phyloP scores from a whole-genome alignment of 2,329 filamentous ascomycete genomes.

The Simplicillium sp. region DNA sequence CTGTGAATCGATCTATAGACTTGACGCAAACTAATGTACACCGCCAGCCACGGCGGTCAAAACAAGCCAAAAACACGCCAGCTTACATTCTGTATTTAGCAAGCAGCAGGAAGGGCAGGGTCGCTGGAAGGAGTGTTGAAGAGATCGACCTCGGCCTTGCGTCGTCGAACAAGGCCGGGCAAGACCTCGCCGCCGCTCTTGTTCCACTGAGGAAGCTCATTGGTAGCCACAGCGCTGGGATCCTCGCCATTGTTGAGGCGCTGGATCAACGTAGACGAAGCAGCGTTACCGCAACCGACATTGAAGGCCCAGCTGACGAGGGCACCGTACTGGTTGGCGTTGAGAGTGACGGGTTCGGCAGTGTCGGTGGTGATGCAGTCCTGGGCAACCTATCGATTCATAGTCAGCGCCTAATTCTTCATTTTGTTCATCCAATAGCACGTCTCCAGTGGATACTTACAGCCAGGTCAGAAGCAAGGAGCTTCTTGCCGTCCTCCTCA shows the following conservation, averaged over 20 bases:
- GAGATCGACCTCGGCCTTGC: conserved; percentile 29
- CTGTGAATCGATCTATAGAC: no score
- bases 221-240: conserved; percentile 23
- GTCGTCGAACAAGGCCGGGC: conserved; percentile 24
- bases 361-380: conserved; percentile 2
- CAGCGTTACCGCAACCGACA: conserved; percentile 27
- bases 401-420: no score
- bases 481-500: conserved; percentile 24
- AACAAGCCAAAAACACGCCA: not conserved
- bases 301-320: conserved; percentile 37
- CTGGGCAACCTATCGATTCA: not conserved
- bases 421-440: no score
- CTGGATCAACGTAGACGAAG: conserved; percentile 23
- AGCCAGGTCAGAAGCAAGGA: conserved; percentile 28
- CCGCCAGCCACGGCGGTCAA: no score
- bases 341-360: conserved; percentile 22
- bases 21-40: no score
- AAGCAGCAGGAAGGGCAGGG: conserved; percentile 6
- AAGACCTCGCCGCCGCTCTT: conserved; percentile 23
- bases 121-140: conserved; percentile 10
- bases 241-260: conserved; percentile 29
- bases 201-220: conserved; percentile 35
- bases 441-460: conserved; percentile 1
- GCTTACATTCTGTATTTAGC: not conserved
- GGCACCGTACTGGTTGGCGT: conserved; percentile 36